A percentile compares a stretch with the other conserved stretches of the same genome.
These are phyloP conservation scores for Arabis alpina DNA, from an alignment of 345 rosid species.

Conservation along the genomic window DNA sequence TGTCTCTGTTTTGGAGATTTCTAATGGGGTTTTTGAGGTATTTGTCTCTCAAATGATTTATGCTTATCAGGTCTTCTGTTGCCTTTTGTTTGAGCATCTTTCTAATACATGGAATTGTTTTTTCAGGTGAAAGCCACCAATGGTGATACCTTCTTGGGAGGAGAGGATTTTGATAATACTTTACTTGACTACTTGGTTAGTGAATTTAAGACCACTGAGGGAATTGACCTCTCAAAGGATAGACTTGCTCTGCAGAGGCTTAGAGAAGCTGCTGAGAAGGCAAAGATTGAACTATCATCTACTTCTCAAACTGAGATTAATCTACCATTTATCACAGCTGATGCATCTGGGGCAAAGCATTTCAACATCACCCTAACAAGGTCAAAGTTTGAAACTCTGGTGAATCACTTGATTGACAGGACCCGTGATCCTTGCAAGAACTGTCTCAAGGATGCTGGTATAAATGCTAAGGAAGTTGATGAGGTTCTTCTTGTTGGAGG, in stretches of 20 bases:
- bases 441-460: conserved; percentile 84
- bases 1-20: conserved; percentile 84
- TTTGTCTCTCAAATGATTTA: not conserved
- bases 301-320: conserved; percentile 85
- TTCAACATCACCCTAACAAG: conserved; percentile 79
- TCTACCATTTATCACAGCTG: conserved; percentile 87
- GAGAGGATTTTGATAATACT: conserved; percentile 90
- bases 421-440: conserved; percentile 72
- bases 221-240: conserved; percentile 77
- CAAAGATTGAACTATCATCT: conserved; percentile 88
- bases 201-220: conserved; percentile 74
- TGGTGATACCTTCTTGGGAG: conserved; percentile 96
- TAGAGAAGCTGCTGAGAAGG: conserved; percentile 89
- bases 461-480: conserved; percentile 68
- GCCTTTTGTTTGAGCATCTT: not conserved
- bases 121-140: conserved; percentile 92
- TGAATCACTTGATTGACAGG: conserved; percentile 74
- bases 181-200: conserved; percentile 74
- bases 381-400: conserved; percentile 73
- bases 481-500: conserved; percentile 94
- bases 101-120: not conserved
- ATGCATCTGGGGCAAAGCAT: conserved; percentile 85
- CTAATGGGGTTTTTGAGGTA: conserved; percentile 95
- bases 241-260: conserved; percentile 90
- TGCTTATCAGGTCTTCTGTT: conserved; percentile 6